Evolutionary conservation across 106 monocot genomes (phyloP), one percentile per base, ranked within the genome.

Genomic region (Acorus gramineus): DNA sequence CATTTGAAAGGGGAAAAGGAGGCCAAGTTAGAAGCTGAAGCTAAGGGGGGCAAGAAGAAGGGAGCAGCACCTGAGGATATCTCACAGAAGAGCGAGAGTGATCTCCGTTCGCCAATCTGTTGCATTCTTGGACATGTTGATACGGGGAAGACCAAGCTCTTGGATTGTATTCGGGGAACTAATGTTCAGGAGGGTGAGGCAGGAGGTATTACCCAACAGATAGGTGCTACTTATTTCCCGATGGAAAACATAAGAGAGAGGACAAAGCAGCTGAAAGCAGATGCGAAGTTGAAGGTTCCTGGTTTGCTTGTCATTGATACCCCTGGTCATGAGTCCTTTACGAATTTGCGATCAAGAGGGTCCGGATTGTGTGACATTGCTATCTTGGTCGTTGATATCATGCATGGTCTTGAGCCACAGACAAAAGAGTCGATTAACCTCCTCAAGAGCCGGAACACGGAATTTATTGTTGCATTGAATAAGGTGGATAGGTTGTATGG

Each of bases 61-160:
- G 65, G 47, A 28, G 28, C 28, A 28, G 28, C 28, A 28, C 28
- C 28, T 28, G 79, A 74, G 11, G 75, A 55, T 72, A 62, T 57
- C 46, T 54, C 65, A 9, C 61, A 79, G 62, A 75, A 80, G 67
- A 73, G 57, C 61, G 74, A 62, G 7, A 56, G 47, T 65, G 80
- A 87, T 45, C 83, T 98, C 0, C 75, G 96, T 14, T 98, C 96
- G 55, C 96, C 96, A 12, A 91, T 98, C 47, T 98, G 96, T 69
- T 98, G 96, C 83, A 91, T 98, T 77, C 90, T 98, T 69, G 96
- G 96, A 45, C 96, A 98, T 77, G 91, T 91, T 8, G 96, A 98
- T 75, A 91, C 96, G 51, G 96, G 96, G 13, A 98, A 98, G 78
- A 98, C 96, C 44, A 98, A 98, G 69, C 71, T 98, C 65, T 77